Conservation (phyloP, 345 rosid species). For the Balakata baccata region DNA sequence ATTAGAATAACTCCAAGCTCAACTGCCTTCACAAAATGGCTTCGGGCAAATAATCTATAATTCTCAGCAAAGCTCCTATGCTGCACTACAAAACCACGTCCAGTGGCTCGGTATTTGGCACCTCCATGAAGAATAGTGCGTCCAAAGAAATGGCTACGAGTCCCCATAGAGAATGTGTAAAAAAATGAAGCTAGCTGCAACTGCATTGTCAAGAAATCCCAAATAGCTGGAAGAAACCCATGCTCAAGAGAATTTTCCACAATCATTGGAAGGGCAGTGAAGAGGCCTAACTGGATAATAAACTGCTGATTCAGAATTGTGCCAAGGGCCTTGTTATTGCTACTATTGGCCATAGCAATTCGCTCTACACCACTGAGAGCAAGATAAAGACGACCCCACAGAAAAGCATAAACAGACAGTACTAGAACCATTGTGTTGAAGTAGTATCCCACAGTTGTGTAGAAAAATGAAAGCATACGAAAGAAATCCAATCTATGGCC, state of each 20-base stretch:
- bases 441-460: slow-evolving; percentile 68
- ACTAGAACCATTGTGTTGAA: slow-evolving; percentile 73
- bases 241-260: slow-evolving; percentile 81
- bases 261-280: slow-evolving; percentile 84
- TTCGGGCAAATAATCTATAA: slow-evolving; percentile 74
- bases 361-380: slow-evolving; percentile 79
- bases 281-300: slow-evolving; percentile 61
- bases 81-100: slow-evolving; percentile 89
- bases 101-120: slow-evolving; percentile 88
- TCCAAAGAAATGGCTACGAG: slow-evolving; percentile 77
- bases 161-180: slow-evolving; percentile 86
- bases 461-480: slow-evolving; percentile 79
- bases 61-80: slow-evolving; percentile 81
- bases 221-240: slow-evolving; percentile 73
- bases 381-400: slow-evolving; percentile 86
- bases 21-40: slow-evolving; percentile 84
- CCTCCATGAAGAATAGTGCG: slow-evolving; percentile 93
- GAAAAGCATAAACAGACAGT: slow-evolving; percentile 62
- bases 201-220: slow-evolving; percentile 88
- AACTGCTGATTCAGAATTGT: slow-evolving; percentile 34
- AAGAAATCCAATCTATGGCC: slow-evolving; percentile 90
- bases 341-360: slow-evolving; percentile 36
- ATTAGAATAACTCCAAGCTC: slow-evolving; percentile 78
- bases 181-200: slow-evolving; percentile 76
- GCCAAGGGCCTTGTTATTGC: slow-evolving; percentile 24